Percentiles rank a stretch among this genome's conserved stretches.
phyloP scores from a whole-genome alignment of 768 basidiomycete genomes.

The Amanita exitialis region DNA sequence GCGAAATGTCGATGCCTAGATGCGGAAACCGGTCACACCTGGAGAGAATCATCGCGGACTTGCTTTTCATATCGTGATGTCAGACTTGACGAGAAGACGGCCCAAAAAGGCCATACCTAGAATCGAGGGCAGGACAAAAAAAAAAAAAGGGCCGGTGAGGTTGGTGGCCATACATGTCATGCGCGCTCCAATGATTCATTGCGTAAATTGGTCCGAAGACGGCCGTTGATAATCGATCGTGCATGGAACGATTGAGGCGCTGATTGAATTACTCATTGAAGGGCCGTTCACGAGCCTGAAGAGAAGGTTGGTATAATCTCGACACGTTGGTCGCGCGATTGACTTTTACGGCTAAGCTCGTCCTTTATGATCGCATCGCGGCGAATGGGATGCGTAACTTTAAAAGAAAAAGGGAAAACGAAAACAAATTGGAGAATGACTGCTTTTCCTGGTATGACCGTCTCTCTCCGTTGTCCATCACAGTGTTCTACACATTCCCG shows the following conservation, averaged over 20 bases:
- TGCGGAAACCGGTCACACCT: not conserved
- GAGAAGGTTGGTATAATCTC: not conserved
- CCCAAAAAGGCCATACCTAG: not conserved
- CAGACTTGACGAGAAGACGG: not conserved
- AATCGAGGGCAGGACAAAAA: not conserved
- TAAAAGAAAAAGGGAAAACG: not conserved
- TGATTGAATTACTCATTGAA: not conserved
- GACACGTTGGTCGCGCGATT: not conserved
- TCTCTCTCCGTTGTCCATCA: too few relatives aligned
- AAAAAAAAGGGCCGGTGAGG: not conserved
- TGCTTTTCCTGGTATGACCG: too few relatives aligned
- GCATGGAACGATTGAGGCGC: not conserved
- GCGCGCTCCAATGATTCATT: not conserved
- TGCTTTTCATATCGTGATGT: not conserved
- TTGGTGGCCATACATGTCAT: too few relatives aligned
- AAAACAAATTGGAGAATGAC: too few relatives aligned
- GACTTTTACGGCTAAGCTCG: not conserved
- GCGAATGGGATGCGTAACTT: not conserved
- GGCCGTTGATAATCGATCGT: not conserved
- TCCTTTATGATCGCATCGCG: not conserved
- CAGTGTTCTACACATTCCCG: too few relatives aligned
- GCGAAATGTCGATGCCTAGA: not conserved
- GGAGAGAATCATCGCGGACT: not conserved
- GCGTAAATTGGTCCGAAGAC: not conserved
- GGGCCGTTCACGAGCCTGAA: not conserved